Base-by-base conservation (phyloP, 176 grass and related monocot genomes). In the Musa schizocarpa region DNA sequence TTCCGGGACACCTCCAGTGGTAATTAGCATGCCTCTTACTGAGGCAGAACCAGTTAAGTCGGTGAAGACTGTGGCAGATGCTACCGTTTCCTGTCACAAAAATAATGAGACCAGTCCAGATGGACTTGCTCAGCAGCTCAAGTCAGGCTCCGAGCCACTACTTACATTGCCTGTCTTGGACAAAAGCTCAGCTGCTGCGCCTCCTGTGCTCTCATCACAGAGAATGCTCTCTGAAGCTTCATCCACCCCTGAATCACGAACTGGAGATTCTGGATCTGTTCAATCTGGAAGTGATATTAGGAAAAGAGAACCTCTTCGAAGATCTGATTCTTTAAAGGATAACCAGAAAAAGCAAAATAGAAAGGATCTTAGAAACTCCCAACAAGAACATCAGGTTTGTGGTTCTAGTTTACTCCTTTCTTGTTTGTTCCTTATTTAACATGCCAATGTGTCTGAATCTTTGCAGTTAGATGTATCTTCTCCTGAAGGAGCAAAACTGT, bases 311-410 rank as follows among this genome's bases (percentile, higher is more conserved):
- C 3, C 76, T 79, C 50, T 84, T 71, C 85, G 74, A 81, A 89
- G 16, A 86, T 74, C 68, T 16, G 88, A 87, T 27, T 82, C 77
- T 75, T 77, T 80, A 54, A 86, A 93, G 74, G 88, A 98, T 82
- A 78, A 57, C 69, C 86, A 85, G 73, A 89, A 88, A 55, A 86
- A 63, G 52, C 1, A 9, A 1, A 26, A 26, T 81, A 92, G 77
- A 77, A 83, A 81, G 67, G 86, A 89, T 8, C 24, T 79, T 52
- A 87, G 65, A 63, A 84, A 77, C 80, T 59, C 61, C 5, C 79
- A 72, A 55, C 77, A 93, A 74, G 82, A 83, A 23, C 70, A 72
- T 73, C 85, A 92, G 83, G 93, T 89, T 21, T 50, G 64, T 76
- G 68, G 13, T 79, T 43, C 34, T 16, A 76, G 50, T 43, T 77